Evolutionary conservation across 2,329 filamentous ascomycete genomes (phyloP), one percentile per base, ranked within the genome.

Genomic region (Epichloe sibirici): DNA sequence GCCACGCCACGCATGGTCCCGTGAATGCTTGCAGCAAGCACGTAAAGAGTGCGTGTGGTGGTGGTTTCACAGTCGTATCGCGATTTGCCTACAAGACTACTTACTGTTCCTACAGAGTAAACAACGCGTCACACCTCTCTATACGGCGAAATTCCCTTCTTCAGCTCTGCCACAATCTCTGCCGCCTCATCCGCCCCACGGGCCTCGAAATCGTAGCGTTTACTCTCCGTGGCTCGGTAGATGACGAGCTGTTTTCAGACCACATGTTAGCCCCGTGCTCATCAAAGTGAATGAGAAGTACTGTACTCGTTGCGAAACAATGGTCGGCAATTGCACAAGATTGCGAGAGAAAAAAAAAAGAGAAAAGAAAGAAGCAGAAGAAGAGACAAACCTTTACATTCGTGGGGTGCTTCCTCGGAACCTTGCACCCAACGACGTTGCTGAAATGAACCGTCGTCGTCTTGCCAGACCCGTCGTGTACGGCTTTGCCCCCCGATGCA

Each of bases 131-230:
- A 72, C 23, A 74, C 72, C 53, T 80, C 76, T 45, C 76, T 67
- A 61, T 86, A 86, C 25, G 83, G 81, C 37, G 81, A 79, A 51
- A 88, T 82, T 34, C 86, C 85, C 67, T 82, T 88, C 69, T 86
- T 87, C 56, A 93, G 79, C 70, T 90, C 86, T 53, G 72, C 75
- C 31, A 91, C 86, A 64, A 93, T 88, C 63, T 88, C 85, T n/a
- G 78, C 74, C 44, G 88, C 87, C 67, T 90, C 86, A 34, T 82
- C 79, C 11, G 77, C 73, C 57, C 74, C 85, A 58, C 78, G 80
- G n/a, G 86, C 82, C 68, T 91, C 88, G 65, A 93, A 93, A 58
- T 93, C 88, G 67, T 93, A 93, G 55, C 87, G 71, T 70, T 91
- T 91, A 56, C 78, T 84, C 69, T 90, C 87, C 2, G 82, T 80